Base-by-base conservation (phyloP, 306 rosid species). In the Vigna angularis region DNA sequence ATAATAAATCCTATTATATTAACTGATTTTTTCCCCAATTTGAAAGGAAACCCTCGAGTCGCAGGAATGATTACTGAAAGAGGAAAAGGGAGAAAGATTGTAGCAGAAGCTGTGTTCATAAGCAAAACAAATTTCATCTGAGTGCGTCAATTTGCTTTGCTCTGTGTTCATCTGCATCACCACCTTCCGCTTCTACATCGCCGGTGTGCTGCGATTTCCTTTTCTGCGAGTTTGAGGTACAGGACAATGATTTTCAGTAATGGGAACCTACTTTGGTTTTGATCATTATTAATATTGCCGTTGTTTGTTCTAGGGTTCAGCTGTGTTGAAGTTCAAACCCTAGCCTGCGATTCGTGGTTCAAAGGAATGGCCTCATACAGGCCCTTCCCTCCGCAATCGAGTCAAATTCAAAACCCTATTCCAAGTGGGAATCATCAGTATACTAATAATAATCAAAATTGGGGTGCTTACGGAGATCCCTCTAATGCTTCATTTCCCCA, bases 361-460 rank as follows among this genome's bases (percentile, higher is more conserved):
- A 16, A 67, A 66, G 65, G 38, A 70, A 96, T 96, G 99, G 98
- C 98, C 83, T 93, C 98, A 13, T 96, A 88, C 81, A 76, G 98
- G 86, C 98, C 99, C 7, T 91, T 91, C 83, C 96, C 97, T n/a
- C 68, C 68, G 3, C 98, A 88, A 10, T 77, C 93, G 22, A 86
- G 71, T 87, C 98, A 85, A 66, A 66, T 66, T 66, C 72, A 44
- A 86, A 90, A 90, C 81, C 88, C 97, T 66, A 69, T 89, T 34
- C 83, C 88, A 4, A 85, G 57, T 47, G 89, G 83, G 7, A 85
- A 42, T 81, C 96, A 51, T 74, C 97, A 90, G 70, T 89, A 76
- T 73, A 55, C 5, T 57, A 57, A 57, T 7, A 62, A 62, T 62
- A 94, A 87, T 73, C 94, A 86, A 72, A 89, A 78, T 68, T 92